Percentiles rank a stretch among this genome's conserved stretches.
These are phyloP conservation scores for Larix sibirica DNA, from an alignment of 83 land plant species.

Conservation along the genomic window DNA sequence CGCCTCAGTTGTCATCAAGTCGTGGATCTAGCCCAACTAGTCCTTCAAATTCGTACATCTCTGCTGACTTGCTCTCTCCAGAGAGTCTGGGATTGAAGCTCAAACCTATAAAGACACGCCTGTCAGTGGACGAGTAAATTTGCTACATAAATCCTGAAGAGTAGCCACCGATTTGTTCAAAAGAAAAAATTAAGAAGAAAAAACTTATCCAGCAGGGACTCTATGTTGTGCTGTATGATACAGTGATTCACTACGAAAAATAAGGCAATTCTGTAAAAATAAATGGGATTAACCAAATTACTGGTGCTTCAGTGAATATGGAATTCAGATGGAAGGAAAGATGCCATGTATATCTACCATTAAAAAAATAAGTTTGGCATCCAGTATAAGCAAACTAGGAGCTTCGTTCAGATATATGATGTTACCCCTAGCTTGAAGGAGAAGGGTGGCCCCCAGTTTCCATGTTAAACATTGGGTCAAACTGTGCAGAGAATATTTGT, in stretches of 20 bases:
- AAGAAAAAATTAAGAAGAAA: neutral
- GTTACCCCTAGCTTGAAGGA: no score
- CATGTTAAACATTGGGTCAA: no score
- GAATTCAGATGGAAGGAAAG: no score
- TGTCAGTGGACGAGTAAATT: slow-evolving; percentile 22
- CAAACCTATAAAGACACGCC: slow-evolving; percentile 88
- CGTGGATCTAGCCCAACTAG: slow-evolving; percentile 51
- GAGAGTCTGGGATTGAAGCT: slow-evolving; percentile 87
- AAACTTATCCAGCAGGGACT: no score
- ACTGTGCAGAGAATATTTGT: neutral
- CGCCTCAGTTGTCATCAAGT: slow-evolving; percentile 19
- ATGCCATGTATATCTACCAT: no score
- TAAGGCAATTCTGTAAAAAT: neutral
- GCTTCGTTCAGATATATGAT: no score
- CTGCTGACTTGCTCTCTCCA: slow-evolving; percentile 81
- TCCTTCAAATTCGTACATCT: slow-evolving; percentile 48
- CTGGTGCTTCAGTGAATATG: no score
- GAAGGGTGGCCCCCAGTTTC: no score
- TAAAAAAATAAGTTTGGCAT: no score
- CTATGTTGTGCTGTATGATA: neutral
- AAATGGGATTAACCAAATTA: no score
- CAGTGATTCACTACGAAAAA: neutral
- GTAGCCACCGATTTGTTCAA: neutral
- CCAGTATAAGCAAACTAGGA: no score
- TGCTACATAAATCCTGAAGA: neutral